A percentile compares a stretch with the other conserved stretches of the same genome.
These are phyloP conservation scores for Prunus salicina DNA, from an alignment of 306 rosid species.

Conservation along the genomic window DNA sequence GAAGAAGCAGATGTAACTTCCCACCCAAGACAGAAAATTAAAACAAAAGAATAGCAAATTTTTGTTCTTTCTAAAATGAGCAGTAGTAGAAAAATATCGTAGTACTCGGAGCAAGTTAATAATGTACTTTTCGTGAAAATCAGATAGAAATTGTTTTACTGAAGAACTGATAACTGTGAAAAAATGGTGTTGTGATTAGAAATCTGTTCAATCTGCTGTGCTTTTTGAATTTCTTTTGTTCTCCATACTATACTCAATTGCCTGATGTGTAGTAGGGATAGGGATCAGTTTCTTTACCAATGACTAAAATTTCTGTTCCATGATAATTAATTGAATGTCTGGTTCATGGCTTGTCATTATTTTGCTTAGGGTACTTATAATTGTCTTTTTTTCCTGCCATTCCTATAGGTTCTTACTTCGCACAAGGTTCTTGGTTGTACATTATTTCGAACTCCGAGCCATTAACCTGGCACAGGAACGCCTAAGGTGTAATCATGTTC, in stretches of 20 bases:
- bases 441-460: conserved; percentile 4
- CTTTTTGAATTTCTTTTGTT: not conserved
- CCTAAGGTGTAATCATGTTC: conserved; percentile 39
- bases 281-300: not conserved
- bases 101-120: not conserved
- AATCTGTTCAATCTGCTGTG: not conserved
- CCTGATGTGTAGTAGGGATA: not conserved
- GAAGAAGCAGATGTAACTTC: not conserved
- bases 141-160: not conserved
- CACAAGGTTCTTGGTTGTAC: conserved; percentile 23
- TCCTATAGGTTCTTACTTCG: conserved; percentile 22
- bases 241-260: not conserved
- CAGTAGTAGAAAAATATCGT: not conserved
- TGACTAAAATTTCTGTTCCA: not conserved
- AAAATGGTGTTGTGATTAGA: not conserved
- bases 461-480: conserved; percentile 4
- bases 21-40: not conserved
- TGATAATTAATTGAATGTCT: not conserved
- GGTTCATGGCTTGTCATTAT: not conserved
- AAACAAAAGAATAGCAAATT: not conserved
- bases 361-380: conserved; percentile 14
- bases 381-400: conserved; percentile 19
- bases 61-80: not conserved
- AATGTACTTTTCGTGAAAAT: not conserved
- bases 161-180: not conserved